Base-by-base conservation (phyloP, 2,329 filamentous ascomycete genomes). In the Rhexocercosporidium sp. region DNA sequence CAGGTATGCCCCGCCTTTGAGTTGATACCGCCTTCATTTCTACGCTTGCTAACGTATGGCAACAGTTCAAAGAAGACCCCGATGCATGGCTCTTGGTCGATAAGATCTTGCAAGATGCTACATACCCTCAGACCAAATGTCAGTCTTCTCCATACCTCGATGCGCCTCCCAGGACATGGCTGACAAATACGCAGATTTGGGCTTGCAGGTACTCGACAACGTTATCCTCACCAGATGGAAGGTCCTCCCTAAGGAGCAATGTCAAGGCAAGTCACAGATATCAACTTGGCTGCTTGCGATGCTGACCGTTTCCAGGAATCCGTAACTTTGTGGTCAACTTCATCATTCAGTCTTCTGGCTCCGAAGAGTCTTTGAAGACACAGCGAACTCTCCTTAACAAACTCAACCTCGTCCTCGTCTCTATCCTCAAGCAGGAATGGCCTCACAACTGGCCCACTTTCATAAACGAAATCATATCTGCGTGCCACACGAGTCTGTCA, bases 181-280 rank as follows among this genome's bases (percentile, higher is more conserved):
- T 74, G 66, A 75, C 71, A 68, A 68, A 73, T 69, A 72, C 53
- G 71, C 75, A 96, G 93, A 97, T 80, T 86, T 99, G 76, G 96
- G 94, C 63, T 85, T 99, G 73, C 96, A 99, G 82, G 94, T 99
- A 73, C 89, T 99, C 71, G 96, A 99, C 83, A 94, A 93, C 88
- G 95, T 99, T 73, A 98, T 99, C 79, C 93, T 95, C 89, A 99
- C 96, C 73, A 90, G 96, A 84, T 99, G 96, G 96, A 99, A 97
- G 84, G 94, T 98, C 67, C 84, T 99, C 70, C 96, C 96, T 62
- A 90, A 94, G 77, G 95, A 98, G 73, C 96, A 99, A 82, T 97
- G 96, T 81, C 90, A 96, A 86, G 94, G 93, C 92, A 84, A 76
- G 65, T 41, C 66, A 16, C 27, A 20, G 16, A 64, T 16, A 44